These are phyloP conservation scores for Pulicaria dysenterica DNA, from an alignment of 129 eudicot species.

Conservation along the genomic window DNA sequence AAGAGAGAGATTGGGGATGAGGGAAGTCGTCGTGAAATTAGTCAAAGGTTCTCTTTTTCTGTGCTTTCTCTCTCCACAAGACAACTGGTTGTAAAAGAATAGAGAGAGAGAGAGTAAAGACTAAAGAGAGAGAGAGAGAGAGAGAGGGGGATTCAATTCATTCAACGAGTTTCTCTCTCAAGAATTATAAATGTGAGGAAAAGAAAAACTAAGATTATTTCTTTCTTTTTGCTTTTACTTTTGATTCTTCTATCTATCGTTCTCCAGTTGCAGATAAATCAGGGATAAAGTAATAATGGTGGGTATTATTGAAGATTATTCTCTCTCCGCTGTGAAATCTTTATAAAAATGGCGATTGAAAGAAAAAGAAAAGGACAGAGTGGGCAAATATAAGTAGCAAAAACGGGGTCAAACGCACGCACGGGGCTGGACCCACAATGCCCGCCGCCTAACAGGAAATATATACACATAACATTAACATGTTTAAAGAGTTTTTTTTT, in stretches of 20 bases:
- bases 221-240: constrained; percentile 2
- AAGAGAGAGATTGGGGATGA: constrained; percentile 15
- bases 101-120: constrained; percentile 24
- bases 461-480: not conserved
- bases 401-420: constrained; percentile 56
- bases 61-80: constrained; percentile 45
- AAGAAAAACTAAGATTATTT: not conserved
- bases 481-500: not conserved
- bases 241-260: no score
- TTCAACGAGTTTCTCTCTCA: not conserved
- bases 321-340: not conserved
- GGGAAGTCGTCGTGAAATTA: constrained; percentile 32
- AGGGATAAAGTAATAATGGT: not conserved
- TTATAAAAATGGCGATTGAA: not conserved
- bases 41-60: constrained; percentile 56
- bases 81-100: constrained; percentile 37
- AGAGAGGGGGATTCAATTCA: constrained; percentile 24
- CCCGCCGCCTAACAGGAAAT: constrained; percentile 39
- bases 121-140: constrained; percentile 29
- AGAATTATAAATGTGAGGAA: not conserved
- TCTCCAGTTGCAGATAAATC: not conserved
- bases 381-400: not conserved
- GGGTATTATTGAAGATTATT: not conserved
- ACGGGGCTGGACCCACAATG: constrained; percentile 48
- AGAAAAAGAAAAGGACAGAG: constrained; percentile 30